Percentiles rank a stretch among this genome's conserved stretches.
Conservation (phyloP, 2,329 filamentous ascomycete genomes). For the Fusarium secorum region DNA sequence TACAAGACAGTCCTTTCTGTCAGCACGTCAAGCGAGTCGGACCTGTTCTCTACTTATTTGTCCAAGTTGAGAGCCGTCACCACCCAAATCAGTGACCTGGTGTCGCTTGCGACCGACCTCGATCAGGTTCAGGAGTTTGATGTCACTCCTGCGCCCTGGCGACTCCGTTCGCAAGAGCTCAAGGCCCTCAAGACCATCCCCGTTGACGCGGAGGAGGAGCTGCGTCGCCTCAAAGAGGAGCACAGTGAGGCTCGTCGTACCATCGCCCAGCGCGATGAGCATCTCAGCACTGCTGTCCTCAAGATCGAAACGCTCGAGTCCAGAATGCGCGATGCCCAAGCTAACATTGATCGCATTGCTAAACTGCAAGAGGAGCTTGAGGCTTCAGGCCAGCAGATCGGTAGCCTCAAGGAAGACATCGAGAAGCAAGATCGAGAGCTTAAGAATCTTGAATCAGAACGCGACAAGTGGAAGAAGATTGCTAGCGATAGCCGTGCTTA, state of each 20-base stretch:
- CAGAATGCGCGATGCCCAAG: slow-evolving; percentile 81
- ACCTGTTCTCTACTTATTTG: slow-evolving; percentile 74
- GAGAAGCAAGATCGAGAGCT: slow-evolving; percentile 73
- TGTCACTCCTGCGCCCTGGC: slow-evolving; percentile 79
- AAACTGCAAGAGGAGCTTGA: slow-evolving; percentile 69
- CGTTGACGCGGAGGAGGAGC: slow-evolving; percentile 84
- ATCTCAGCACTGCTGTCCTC: slow-evolving; percentile 85
- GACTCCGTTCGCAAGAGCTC: slow-evolving; percentile 80
- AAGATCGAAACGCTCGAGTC: slow-evolving; percentile 94
- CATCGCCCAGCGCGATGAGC: slow-evolving; percentile 78
- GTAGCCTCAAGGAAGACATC: slow-evolving; percentile 67
- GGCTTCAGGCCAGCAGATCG: slow-evolving; percentile 58
- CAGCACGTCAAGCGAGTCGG: slow-evolving; percentile 67
- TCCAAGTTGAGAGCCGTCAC: slow-evolving; percentile 72
- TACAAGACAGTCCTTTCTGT: slow-evolving; percentile 57
- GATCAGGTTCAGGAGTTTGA: slow-evolving; percentile 83
- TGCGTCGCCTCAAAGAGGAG: slow-evolving; percentile 80
- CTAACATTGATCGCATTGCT: slow-evolving; percentile 75
- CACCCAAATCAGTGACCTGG: slow-evolving; percentile 72
- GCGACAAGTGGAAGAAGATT: slow-evolving; percentile 75
- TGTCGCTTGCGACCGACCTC: slow-evolving; percentile 73
- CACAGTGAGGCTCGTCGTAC: slow-evolving; percentile 78
- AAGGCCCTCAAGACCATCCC: slow-evolving; percentile 82
- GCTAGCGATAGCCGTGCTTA: slow-evolving; percentile 68
- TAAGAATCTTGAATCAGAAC: slow-evolving; percentile 69